Evolutionary conservation across 2,329 filamentous ascomycete genomes (phyloP), one percentile per base, ranked within the genome.

Genomic region (Thielaviopsis ethacetica): DNA sequence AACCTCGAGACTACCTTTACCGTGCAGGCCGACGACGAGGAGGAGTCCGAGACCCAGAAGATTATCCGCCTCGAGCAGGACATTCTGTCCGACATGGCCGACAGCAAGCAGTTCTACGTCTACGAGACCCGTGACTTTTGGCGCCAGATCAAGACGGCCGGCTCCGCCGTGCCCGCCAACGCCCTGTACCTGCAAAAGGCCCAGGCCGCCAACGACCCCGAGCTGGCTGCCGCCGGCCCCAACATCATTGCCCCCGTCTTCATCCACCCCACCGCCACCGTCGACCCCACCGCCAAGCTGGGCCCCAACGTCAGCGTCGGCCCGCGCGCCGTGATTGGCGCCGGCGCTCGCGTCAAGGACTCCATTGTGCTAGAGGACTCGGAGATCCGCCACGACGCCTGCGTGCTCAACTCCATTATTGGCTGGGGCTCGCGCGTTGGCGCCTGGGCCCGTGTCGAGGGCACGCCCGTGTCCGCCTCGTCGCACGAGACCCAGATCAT

Each of bases 121-220:
- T 87, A 95, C 71, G 93, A 98, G 76, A 97, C 91, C 64, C 95
- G 94, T 76, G 93, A 97, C 71, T 98, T 98, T 73, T 98, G 93
- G 93, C 89, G 93, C 66, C 93, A 98, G 78, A 97, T 98, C 81
- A 98, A 98, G 81, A 96, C 93, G 1, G 93, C 93, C 62, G 93
- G 93, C 62, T 97, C 91, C 5, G 93, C 93, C 55, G 90, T 98
- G 27, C 93, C 93, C 17, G 93, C 93, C 63, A 97, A 97, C 68
- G 93, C 93, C 15, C 81, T 98, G 38, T 98, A 98, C 74, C 82
- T 98, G 58, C 89, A 94, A 70, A 89, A 96, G 76, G 91, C 93
- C 21, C 80, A 78, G 52, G 83, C 83, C 65, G 89, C 88, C 47
- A 78, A 83, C 57, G 61, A 65, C 49, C 57, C 60, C 49, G 91